Percentiles rank a stretch among this genome's conserved stretches.
These are phyloP conservation scores for Cercospora janseana DNA, from an alignment of 2,329 filamentous ascomycete species.

Conservation along the genomic window DNA sequence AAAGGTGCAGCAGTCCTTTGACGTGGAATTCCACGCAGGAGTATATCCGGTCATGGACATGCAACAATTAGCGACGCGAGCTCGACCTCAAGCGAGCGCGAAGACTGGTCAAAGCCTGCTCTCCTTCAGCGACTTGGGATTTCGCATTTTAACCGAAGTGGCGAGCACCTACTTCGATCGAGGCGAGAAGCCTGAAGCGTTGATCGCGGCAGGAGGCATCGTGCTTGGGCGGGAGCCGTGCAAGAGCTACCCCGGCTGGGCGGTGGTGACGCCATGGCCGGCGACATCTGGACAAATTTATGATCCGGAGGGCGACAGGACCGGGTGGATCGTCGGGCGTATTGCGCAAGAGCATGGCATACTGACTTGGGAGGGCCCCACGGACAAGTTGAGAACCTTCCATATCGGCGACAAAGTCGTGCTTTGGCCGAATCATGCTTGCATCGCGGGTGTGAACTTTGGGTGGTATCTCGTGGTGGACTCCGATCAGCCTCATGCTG, in stretches of 20 bases:
- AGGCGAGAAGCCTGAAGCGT: constrained; percentile 57
- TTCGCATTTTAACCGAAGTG: constrained; percentile 70
- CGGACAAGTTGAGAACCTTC: constrained; percentile 48
- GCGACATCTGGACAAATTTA: constrained; percentile 35
- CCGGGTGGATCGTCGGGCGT: constrained; percentile 65
- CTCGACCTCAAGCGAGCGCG: constrained; percentile 45
- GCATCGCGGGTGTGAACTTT: constrained; percentile 69
- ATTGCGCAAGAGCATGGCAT: constrained; percentile 80
- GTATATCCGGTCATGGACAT: constrained; percentile 75
- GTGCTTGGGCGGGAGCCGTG: constrained; percentile 73
- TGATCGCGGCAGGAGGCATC: constrained; percentile 67
- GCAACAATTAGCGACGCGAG: constrained; percentile 73
- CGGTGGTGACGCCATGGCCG: constrained; percentile 62
- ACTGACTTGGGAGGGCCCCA: constrained; percentile 56
- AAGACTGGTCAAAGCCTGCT: constrained; percentile 34
- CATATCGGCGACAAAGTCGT: constrained; percentile 64
- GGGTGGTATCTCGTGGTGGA: constrained; percentile 74
- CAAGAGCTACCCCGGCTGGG: constrained; percentile 69
- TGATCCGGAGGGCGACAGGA: constrained; percentile 41
- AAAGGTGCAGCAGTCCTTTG: constrained; percentile 36
- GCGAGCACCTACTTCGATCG: constrained; percentile 65
- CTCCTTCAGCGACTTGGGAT: constrained; percentile 58
- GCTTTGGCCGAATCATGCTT: constrained; percentile 79
- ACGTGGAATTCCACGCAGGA: constrained; percentile 70
- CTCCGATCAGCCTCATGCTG: constrained; percentile 56